Base-by-base conservation (phyloP, 1,284 basidiomycete species). In the Uromyces viciae-fabae region DNA sequence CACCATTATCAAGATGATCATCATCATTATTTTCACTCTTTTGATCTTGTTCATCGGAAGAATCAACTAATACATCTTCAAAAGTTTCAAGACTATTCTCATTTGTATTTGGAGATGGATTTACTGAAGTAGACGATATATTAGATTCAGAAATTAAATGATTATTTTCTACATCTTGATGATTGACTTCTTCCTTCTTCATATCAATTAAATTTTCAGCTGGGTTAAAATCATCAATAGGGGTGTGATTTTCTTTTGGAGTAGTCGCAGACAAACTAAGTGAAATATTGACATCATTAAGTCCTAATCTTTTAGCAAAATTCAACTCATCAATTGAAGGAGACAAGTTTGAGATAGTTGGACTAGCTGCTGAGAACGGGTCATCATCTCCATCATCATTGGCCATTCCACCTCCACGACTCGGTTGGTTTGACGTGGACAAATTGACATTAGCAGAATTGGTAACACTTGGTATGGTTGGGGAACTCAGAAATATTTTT, bases 311-410 rank as follows among this genome's bases (percentile, higher is more conserved):
- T n/a, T 46, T 43, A 42, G 22, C 42, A 31, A 46, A 69, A 42
- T 14, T 46, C 5, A 42, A 11, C 42, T 42, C 19, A 46, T 71
- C 68, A 14, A 3, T 31, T 22, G 58, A 36, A 17, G 76, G 76
- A 17, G 76, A 79, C 22, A 54, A 36, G 42, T 79, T 72, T 31
- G 64, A 79, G n/a, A 79, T 60, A 1, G 76, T 69, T 25, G 76
- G 76, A 36, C 76, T 79, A n/a, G 66, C 40, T 17, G 76, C 62
- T 56, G 66, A 56, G 38, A 79, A 79, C 43, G 76, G 66, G 62
- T 79, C 76, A 22, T 79, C 76, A 2, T 79, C 66, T n/a, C 36
- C 62, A 52, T 66, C 64, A n/a, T 77, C 60, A 33, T n/a, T n/a
- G n/a, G n/a, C n/a, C n/a, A n/a, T n/a, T n/a, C 49, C 43, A 28